Base-by-base conservation (phyloP, 371 early-diverging fungal genomes). In the Zopfochytrium polystomum region DNA sequence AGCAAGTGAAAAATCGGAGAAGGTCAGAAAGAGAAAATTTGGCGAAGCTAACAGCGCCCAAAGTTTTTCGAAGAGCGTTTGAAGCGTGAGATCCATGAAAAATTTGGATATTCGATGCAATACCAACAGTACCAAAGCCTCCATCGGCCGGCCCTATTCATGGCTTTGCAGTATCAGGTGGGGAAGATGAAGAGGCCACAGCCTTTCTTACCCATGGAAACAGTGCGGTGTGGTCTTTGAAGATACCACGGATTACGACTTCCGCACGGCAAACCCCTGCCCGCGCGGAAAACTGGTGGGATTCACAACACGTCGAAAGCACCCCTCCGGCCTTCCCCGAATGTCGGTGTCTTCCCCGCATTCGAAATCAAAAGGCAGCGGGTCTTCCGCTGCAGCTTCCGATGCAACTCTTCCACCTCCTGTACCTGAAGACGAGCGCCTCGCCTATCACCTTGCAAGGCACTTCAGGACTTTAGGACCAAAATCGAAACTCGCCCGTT, bases 111-210 rank as follows among this genome's bases (percentile, higher is more conserved):
- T 33, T 58, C 65, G 15, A 59, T 79, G 55, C 59, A 46, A 27
- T 47, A 46, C 7, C 48, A 56, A 13, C 52, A 34, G 3, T 81
- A 72, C 55, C 22, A n/a, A 11, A 50, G 42, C 29, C 62, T 81
- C 33, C 74, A 73, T 29, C 59, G 65, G 11, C 74, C 77, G 2
- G 74, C 75, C 1, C 31, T 81, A 13, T 79, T 81, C 57, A 32
- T 74, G 25, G 68, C 74, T 15, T 69, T 81, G 71, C 78, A 79
- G 61, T 64, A 72, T 52, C 77, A 80, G 27, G 79, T 77, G 62
- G 20, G 67, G 51, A 2, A 54, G 46, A 46, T 51, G 18, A 34
- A 60, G 18, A 20, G 20, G 23, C 26, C 4, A 51, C 44, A 29
- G 9, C 23, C 31, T 32, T 35, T 9, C 29, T 7, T 29, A 34